Conservation (phyloP, 805 yeast genomes). For the Teunomyces pallodes region DNA sequence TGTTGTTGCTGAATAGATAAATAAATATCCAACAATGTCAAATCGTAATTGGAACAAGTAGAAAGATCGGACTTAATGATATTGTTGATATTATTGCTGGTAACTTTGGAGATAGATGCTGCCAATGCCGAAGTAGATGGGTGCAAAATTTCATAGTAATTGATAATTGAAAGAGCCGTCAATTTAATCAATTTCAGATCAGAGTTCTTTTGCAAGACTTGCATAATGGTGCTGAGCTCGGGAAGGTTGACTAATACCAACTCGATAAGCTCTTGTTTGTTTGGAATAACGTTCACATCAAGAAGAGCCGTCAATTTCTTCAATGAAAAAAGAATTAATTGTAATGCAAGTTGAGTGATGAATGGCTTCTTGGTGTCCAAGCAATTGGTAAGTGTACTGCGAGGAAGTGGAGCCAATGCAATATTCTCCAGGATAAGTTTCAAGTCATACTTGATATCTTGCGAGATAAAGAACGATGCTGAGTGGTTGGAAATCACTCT, state of each 20-base stretch:
- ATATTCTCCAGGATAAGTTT: conserved; percentile 51
- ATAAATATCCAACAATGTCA: conserved; percentile 56
- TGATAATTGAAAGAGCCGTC: conserved; percentile 45
- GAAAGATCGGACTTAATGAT: conserved; percentile 12
- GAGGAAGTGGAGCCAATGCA: conserved; percentile 63
- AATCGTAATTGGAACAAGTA: conserved; percentile 46
- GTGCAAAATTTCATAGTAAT: conserved; percentile 36
- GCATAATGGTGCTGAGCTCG: conserved; percentile 43
- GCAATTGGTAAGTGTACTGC: conserved; percentile 55
- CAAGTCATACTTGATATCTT: conserved; percentile 25
- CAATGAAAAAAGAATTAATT: conserved; percentile 53
- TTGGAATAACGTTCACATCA: conserved; percentile 10
- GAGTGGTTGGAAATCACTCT: conserved; percentile 6
- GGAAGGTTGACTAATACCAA: conserved; percentile 43
- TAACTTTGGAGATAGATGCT: conserved; percentile 15
- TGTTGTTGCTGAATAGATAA: conserved; percentile 57
- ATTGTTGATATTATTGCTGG: conserved; percentile 16
- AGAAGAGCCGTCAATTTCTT: conserved; percentile 49
- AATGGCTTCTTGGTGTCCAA: conserved; percentile 45
- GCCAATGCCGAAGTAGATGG: conserved; percentile 23
- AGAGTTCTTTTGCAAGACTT: conserved; percentile 35
- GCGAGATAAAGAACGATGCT: conserved; percentile 30
- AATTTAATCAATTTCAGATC: conserved; percentile 45
- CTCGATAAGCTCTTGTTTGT: conserved; percentile 26
- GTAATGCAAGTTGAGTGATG: conserved; percentile 62